Evolutionary conservation across 352 stramenopile species (phyloP), one percentile per base, ranked within the genome.

Genomic region (Globisporangium uncinulatum): DNA sequence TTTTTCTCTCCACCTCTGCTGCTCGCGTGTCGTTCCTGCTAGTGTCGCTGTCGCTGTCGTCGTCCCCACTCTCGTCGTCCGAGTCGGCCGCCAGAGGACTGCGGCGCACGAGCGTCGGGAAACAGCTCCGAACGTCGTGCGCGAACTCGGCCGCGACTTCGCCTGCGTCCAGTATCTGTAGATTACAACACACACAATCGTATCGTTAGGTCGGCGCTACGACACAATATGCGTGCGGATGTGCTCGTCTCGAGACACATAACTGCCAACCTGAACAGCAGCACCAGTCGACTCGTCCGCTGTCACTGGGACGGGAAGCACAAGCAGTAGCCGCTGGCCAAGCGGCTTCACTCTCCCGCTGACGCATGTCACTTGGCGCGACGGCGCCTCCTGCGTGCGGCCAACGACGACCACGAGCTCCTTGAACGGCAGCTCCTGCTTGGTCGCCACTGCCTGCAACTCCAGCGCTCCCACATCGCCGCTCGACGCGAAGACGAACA

Each of bases 81-180:
- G 61, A 71, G 53, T 79, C 63, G 20, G 54, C 54, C 8, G 66
- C 59, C 51, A 87, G 54, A 8, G 69, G 74, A 52, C 72, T 86
- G 48, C 61, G 65, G 31, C 74, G 71, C 61, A 89, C 74, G 15
- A 92, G 59, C 36, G 66, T 86, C 4, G 82, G 82, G 58, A 92
- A 92, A 50, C 79, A 89, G 17, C 67, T 66, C 50, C 70, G 66
- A 36, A 86, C 66, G 36, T 80, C 73, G 21, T 74, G 68, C 7
- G 82, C 56, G 21, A 92, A 79, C 5, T 73, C 64, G 29, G 73
- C 74, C 1, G 79, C 77, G 39, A 69, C 51, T 57, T 88, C 79
- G 24, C 82, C 82, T 19, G 83, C 66, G 48, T 88, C 79, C 19
- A 92, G 52, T 24, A 88, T 62, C 58, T 88, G 21, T 15, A 14